These are phyloP conservation scores for Starmerella bombicola DNA, from an alignment of 805 yeast genomes.

Conservation along the genomic window DNA sequence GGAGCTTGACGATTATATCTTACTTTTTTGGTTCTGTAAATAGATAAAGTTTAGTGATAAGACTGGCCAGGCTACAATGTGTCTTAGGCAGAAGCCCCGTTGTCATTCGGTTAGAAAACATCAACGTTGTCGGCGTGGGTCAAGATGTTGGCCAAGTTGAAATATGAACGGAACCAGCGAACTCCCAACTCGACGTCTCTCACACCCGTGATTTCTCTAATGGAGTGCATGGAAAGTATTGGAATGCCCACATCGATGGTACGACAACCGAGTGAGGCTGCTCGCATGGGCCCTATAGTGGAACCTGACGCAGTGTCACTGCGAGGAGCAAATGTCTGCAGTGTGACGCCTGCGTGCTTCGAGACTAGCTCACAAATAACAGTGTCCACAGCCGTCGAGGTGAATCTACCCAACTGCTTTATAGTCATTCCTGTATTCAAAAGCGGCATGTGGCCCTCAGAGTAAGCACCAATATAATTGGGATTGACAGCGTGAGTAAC, in stretches of 20 bases:
- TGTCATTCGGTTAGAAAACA: too few relatives aligned
- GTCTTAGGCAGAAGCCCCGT: too few relatives aligned
- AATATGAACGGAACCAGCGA: constrained; percentile 51
- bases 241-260: constrained; percentile 87
- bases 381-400: constrained; percentile 88
- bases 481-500: constrained; percentile 98
- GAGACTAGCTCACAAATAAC: constrained; percentile 67
- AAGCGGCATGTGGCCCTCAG: constrained; percentile 62
- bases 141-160: constrained; percentile 12
- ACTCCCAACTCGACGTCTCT: constrained; percentile 56
- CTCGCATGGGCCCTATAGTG: constrained; percentile 88
- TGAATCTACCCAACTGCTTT: constrained; percentile 90
- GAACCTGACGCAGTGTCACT: constrained; percentile 94
- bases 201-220: constrained; percentile 82
- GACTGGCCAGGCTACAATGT: too few relatives aligned
- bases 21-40: too few relatives aligned
- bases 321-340: constrained; percentile 81
- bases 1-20: too few relatives aligned
- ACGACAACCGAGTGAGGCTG: constrained; percentile 75
- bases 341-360: constrained; percentile 51
- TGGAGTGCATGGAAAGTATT: constrained; percentile 84
- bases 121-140: too few relatives aligned
- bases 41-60: too few relatives aligned
- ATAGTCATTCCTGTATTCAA: constrained; percentile 86
- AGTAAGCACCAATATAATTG: constrained; percentile 66